Percentiles rank a stretch among this genome's conserved stretches.
phyloP scores from a whole-genome alignment of 306 rosid genomes.

The Prunus campanulata region DNA sequence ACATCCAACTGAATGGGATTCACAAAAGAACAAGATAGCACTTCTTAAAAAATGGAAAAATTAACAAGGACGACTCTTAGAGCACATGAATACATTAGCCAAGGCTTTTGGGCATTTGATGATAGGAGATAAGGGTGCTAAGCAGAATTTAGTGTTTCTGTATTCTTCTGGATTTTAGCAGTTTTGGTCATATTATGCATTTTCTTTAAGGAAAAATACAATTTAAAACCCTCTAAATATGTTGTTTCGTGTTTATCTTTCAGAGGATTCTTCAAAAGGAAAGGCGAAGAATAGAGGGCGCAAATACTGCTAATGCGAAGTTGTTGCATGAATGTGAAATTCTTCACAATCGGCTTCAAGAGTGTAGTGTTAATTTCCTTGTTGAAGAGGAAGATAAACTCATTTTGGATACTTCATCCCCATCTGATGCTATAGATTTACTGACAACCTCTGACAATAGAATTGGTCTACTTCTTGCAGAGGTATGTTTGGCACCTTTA shows the following conservation, averaged over 20 bases:
- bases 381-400: conserved; percentile 84
- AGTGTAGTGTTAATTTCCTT: conserved; percentile 84
- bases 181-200: not conserved
- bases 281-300: conserved; percentile 57
- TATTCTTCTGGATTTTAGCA: not conserved
- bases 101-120: no score
- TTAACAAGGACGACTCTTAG: no score
- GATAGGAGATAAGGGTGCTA: no score
- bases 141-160: not conserved
- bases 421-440: conserved; percentile 81
- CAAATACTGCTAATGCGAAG: conserved; percentile 55
- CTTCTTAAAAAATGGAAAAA: not conserved
- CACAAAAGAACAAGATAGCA: not conserved
- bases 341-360: conserved; percentile 75
- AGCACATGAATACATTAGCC: no score
- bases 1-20: not conserved
- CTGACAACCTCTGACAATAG: conserved; percentile 81
- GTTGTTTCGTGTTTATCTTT: conserved; percentile 22
- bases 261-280: conserved; percentile 73
- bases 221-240: conserved; percentile 14
- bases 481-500: conserved; percentile 48
- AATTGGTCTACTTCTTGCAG: conserved; percentile 86
- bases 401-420: conserved; percentile 57
- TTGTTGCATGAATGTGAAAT: conserved; percentile 81
- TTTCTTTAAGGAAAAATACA: not conserved